Evolutionary conservation across 805 yeast genomes (phyloP), one percentile per base, ranked within the genome.

Genomic region (Candida chilensis): DNA sequence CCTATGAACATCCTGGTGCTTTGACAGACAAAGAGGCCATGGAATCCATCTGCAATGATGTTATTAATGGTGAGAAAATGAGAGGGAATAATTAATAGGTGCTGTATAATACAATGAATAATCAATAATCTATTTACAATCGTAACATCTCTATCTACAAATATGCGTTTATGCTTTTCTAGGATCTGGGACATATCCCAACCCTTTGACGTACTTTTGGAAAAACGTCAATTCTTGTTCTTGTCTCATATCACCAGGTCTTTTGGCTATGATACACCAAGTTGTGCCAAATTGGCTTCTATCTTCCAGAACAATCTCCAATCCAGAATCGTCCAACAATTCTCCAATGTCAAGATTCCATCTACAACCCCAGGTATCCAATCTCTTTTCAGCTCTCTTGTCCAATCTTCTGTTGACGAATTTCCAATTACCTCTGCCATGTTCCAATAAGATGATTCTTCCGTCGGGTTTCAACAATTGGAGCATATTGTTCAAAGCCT

Each of bases 311-410:
- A 87, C 84, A 27, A 92, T 71, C 40, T 82, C 88, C 33, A 92
- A 62, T 0, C 94, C 95, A 5, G 94, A 78, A 35, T 75, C 76
- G 48, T 82, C 88, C 17, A 92, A 67, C 24, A 92, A 64, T 42
- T 81, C 94, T 16, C 88, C 94, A 40, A 92, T 84, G 48, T 92
- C 97, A 38, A 92, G 60, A 49, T 92, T 92, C 96, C 97, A 92
- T 47, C 97, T 66, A 54, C 98, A 92, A 1, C 96, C 98, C 96
- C 97, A 92, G 3, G 79, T 75, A 35, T 80, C 73, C 58, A 88
- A 72, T 54, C 96, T 78, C 41, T 74, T 72, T 37, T 75, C 87
- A 3, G 96, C 88, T 38, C 92, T 67, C 36, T 74, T 72, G 52
- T 92, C 96, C 51, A 92, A 62, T 33, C 81, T 74, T 17, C 74